These are phyloP conservation scores for Rosa multiflora DNA, from an alignment of 306 rosid genomes.

Conservation along the genomic window DNA sequence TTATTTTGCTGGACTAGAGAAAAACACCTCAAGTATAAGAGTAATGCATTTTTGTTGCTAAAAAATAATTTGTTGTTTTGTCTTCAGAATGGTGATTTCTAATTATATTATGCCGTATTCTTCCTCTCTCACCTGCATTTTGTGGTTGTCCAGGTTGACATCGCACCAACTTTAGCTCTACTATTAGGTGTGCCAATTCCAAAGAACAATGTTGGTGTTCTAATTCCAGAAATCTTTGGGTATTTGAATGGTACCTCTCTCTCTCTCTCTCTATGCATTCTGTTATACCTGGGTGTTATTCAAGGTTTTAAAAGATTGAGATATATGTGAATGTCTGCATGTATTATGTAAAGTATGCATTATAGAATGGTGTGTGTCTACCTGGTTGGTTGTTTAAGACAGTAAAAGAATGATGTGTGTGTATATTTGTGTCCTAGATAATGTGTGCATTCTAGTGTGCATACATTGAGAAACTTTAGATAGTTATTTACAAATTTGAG, in stretches of 20 bases:
- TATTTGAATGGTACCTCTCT: constrained; percentile 49
- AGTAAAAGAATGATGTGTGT: not conserved
- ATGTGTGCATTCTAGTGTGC: not conserved
- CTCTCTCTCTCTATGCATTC: constrained; percentile 8
- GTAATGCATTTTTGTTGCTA: not conserved
- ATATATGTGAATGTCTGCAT: not conserved
- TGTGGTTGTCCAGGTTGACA: constrained; percentile 67
- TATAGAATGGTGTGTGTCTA: not conserved
- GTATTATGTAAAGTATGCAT: not conserved
- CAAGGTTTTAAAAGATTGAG: not conserved
- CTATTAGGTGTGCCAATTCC: constrained; percentile 92
- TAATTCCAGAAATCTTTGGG: constrained; percentile 52
- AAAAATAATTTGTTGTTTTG: not conserved
- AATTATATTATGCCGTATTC: not conserved
- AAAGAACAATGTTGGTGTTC: constrained; percentile 79
- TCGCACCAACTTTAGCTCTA: constrained; percentile 81
- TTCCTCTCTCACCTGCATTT: constrained; percentile 21
- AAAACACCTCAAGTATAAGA: not conserved
- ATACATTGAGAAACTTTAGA: not conserved
- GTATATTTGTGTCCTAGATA: not conserved
- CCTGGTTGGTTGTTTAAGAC: not conserved
- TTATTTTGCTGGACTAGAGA: not conserved
- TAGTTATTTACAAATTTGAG: not conserved
- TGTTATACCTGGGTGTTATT: not conserved
- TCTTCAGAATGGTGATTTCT: constrained; percentile 3